A percentile compares a stretch with the other conserved stretches of the same genome.
phyloP scores from a whole-genome alignment of 345 rosid species.

The Eucalyptus polybractea region DNA sequence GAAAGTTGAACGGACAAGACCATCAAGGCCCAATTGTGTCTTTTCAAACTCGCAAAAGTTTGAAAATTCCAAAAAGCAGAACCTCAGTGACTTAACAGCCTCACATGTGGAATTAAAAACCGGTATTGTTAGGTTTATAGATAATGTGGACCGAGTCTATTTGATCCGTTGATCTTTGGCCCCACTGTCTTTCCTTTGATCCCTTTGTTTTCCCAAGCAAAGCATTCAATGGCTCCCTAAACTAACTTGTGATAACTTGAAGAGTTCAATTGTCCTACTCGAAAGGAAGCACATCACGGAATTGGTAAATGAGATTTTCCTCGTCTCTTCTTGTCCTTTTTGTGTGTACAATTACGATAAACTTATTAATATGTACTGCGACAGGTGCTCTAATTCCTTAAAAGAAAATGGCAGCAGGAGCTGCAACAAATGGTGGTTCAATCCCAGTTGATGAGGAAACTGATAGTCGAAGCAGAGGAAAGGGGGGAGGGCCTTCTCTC shows the following conservation, averaged over 20 bases:
- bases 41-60: neutral
- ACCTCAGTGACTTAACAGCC: neutral
- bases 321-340: neutral
- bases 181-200: neutral
- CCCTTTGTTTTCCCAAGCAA: too few relatives aligned
- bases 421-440: too few relatives aligned
- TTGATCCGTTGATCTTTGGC: neutral
- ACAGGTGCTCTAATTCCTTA: too few relatives aligned
- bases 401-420: too few relatives aligned
- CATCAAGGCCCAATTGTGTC: neutral
- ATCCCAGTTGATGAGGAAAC: too few relatives aligned
- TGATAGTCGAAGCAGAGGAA: too few relatives aligned
- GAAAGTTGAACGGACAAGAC: neutral
- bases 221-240: too few relatives aligned
- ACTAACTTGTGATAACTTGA: too few relatives aligned
- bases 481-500: neutral
- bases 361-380: too few relatives aligned
- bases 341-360: neutral
- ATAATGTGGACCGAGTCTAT: neutral
- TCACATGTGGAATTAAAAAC: neutral
- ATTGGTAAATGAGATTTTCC: neutral
- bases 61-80: too few relatives aligned
- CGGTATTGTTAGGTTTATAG: neutral
- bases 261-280: too few relatives aligned
- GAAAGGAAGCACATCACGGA: neutral